Conservation (phyloP, 345 rosid genomes). For the Pugionium cornutum region DNA sequence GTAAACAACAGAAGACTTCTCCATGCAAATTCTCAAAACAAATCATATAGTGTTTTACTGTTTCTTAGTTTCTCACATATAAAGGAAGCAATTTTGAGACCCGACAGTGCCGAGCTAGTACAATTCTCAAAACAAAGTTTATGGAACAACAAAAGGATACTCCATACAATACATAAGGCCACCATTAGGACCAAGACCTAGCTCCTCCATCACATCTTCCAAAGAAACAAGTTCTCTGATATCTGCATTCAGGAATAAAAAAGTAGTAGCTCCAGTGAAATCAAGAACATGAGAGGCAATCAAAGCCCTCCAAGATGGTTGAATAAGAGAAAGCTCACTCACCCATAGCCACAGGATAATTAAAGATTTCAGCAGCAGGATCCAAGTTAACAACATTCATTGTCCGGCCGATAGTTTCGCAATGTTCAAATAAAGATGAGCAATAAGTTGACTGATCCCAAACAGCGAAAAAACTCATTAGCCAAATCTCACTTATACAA, state of each 20-base stretch:
- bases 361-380: slow-evolving; percentile 90
- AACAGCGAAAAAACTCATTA: neutral
- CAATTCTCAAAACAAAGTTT: neutral
- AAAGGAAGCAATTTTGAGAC: neutral
- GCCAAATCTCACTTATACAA: neutral
- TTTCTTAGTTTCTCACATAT: no score
- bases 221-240: slow-evolving; percentile 83
- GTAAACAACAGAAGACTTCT: slow-evolving; percentile 59
- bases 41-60: no score
- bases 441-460: slow-evolving; percentile 81
- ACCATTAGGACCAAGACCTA: slow-evolving; percentile 89
- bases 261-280: neutral
- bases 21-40: slow-evolving; percentile 57
- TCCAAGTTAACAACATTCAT: slow-evolving; percentile 77
- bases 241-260: slow-evolving; percentile 49
- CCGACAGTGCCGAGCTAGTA: neutral
- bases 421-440: slow-evolving; percentile 68
- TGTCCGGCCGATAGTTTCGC: slow-evolving; percentile 64
- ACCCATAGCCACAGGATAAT: slow-evolving; percentile 94
- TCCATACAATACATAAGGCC: slow-evolving; percentile 93
- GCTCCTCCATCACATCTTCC: slow-evolving; percentile 95
- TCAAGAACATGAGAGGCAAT: slow-evolving; percentile 7
- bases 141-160: slow-evolving; percentile 56
- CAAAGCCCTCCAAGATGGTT: neutral
- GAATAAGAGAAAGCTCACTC: slow-evolving; percentile 26